A percentile compares a stretch with the other conserved stretches of the same genome.
These are phyloP conservation scores for Pichia phayaonensis DNA, from an alignment of 805 yeast genomes.

Conservation along the genomic window DNA sequence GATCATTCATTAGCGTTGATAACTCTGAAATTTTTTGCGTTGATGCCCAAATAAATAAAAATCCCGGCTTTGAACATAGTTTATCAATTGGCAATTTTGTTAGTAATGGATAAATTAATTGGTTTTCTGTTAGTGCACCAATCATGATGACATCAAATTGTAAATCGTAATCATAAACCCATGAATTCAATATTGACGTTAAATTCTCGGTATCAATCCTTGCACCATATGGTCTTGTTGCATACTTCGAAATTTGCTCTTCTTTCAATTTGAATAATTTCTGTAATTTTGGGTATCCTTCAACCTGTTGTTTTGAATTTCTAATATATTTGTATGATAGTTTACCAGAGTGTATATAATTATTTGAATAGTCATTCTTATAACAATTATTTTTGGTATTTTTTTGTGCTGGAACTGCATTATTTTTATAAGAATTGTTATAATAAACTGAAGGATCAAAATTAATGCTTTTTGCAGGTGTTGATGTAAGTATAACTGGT, in stretches of 20 bases:
- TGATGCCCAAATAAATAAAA: slow-evolving; percentile 82
- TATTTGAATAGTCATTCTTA: slow-evolving; percentile 69
- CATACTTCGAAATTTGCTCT: slow-evolving; percentile 43
- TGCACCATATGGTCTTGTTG: slow-evolving; percentile 61
- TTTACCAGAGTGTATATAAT: slow-evolving; percentile 54
- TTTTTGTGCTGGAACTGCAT: neutral
- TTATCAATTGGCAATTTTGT: slow-evolving; percentile 61
- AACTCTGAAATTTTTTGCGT: slow-evolving; percentile 62
- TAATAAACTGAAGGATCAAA: neutral
- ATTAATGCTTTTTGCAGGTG: neutral
- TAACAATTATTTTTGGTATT: slow-evolving; percentile 13
- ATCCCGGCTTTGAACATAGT: slow-evolving; percentile 78
- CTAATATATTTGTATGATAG: slow-evolving; percentile 59
- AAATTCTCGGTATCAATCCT: slow-evolving; percentile 47
- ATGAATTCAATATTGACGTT: slow-evolving; percentile 45
- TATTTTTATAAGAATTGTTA: neutral
- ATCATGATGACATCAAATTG: slow-evolving; percentile 89
- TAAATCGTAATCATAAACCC: slow-evolving; percentile 53
- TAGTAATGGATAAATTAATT: slow-evolving; percentile 54
- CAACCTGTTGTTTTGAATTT: slow-evolving; percentile 58
- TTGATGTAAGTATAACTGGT: neutral
- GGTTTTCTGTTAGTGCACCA: slow-evolving; percentile 75
- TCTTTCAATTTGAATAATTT: slow-evolving; percentile 58
- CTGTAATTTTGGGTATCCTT: slow-evolving; percentile 82
- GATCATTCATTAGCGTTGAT: slow-evolving; percentile 37